Conservation (phyloP, 208 protist genomes). For the Trypanosoma brucei region DNA sequence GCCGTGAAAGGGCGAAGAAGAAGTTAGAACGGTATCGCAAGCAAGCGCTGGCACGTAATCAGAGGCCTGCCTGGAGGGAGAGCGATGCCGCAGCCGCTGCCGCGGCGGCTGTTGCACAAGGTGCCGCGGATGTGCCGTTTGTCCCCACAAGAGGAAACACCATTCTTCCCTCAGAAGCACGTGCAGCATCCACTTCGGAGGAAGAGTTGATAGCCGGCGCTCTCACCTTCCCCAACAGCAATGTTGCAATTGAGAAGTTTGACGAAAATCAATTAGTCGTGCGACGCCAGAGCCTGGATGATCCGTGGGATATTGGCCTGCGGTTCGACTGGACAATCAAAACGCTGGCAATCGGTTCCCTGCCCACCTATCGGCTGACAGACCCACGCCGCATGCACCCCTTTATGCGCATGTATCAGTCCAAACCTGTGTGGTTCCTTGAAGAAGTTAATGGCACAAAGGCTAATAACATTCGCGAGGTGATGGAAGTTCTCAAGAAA, state of each 20-base stretch:
- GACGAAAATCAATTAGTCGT: slow-evolving; percentile 56
- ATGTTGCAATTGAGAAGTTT: slow-evolving; percentile 58
- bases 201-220: slow-evolving; percentile 10
- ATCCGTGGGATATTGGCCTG: slow-evolving; percentile 62
- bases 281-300: slow-evolving; percentile 45
- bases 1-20: slow-evolving; percentile 23
- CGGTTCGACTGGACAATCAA: slow-evolving; percentile 72
- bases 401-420: slow-evolving; percentile 49
- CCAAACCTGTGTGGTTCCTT: slow-evolving; percentile 52
- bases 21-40: slow-evolving; percentile 42
- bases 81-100: not conserved
- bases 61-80: slow-evolving; percentile 5
- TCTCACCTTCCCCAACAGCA: slow-evolving; percentile 45
- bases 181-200: slow-evolving; percentile 1
- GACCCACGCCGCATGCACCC: slow-evolving; percentile 46
- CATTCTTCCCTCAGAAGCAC: too few relatives aligned
- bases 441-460: slow-evolving; percentile 67
- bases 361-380: slow-evolving; percentile 36
- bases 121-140: slow-evolving; percentile 23
- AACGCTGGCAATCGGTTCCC: slow-evolving; percentile 49
- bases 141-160: slow-evolving; percentile 10
- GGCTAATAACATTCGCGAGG: slow-evolving; percentile 55
- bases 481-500: slow-evolving; percentile 60
- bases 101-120: slow-evolving; percentile 7
- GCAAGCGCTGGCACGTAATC: slow-evolving; percentile 25